Percentiles rank a stretch among this genome's conserved stretches.
Conservation (phyloP, 257 asterid species). For the Fraxinus excelsior region DNA sequence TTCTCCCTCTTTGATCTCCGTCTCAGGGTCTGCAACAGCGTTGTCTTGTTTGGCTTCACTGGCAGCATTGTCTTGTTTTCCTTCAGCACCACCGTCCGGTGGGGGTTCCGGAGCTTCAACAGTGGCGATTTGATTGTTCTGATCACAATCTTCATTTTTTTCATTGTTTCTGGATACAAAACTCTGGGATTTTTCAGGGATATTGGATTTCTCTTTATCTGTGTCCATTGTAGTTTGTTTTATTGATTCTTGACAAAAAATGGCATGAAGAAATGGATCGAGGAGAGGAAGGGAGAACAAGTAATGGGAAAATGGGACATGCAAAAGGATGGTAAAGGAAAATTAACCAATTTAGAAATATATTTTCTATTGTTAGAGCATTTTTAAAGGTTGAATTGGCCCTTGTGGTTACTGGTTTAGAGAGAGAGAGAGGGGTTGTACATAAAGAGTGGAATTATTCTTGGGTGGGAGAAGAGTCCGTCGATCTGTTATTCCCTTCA, state of each 20-base stretch:
- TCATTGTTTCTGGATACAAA: constrained; percentile 3
- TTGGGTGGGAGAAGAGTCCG: constrained; percentile 35
- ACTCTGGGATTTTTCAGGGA: constrained; percentile 26
- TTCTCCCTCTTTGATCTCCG: constrained; percentile 26
- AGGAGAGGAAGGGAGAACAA: constrained; percentile 8
- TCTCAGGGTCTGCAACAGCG: background rate
- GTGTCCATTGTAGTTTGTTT: constrained; percentile 43
- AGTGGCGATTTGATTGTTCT: background rate
- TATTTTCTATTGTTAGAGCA: background rate
- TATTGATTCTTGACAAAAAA: background rate
- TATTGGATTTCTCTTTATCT: constrained; percentile 44
- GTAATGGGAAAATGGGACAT: constrained; percentile 21
- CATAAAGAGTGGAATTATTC: constrained; percentile 8
- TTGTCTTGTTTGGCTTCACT: constrained; percentile 3
- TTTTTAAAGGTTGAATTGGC: constrained; percentile 36
- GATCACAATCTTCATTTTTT: constrained; percentile 4
- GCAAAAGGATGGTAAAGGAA: constrained; percentile 35
- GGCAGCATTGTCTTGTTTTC: constrained; percentile 12
- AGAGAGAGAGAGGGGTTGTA: constrained; percentile 22
- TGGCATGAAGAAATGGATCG: constrained; percentile 11
- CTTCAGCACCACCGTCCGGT: constrained; percentile 4
- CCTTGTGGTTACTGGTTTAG: constrained; percentile 32
- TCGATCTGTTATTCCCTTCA: constrained; percentile 4
- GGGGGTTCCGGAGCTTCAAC: constrained; percentile 13
- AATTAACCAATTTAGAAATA: constrained; percentile 20